Evolutionary conservation across 1,139 yeast genomes (phyloP), one percentile per base, ranked within the genome.

Genomic region (Sugiyamaella japonica): DNA sequence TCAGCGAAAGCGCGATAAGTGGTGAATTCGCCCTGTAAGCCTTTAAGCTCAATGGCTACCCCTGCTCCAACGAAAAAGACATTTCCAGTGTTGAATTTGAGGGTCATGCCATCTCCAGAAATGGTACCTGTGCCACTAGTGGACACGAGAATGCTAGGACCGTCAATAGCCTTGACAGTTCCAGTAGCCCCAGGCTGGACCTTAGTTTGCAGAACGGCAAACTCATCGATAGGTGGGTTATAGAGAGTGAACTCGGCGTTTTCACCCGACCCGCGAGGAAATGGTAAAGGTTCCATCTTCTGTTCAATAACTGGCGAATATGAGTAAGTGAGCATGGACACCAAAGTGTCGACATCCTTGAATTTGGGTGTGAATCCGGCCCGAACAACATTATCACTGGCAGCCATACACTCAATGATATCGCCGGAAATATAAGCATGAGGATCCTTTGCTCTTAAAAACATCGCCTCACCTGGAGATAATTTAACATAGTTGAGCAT

Each of bases 381-480:
- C 73, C 99, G 84, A 47, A 93, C 97, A 56, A 93, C 99, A 67
- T 93, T 93, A 71, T 93, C 99, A 40, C 96, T 86, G 10, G 98
- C 97, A 50, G 99, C 99, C 99, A 93, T 93, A 76, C 99, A 95
- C 75, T 93, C 99, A 66, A 93, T 91, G 63, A 93, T 93, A 71
- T 93, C 98, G 62, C 99, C 99, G 54, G 86, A 81, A 61, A 93
- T 93, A 74, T 95, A 93, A 36, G 99, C 99, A 71, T 93, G 99
- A 25, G 98, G 98, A 71, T 90, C 98, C 75, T 90, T 89, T 50
- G 99, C 99, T 70, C 89, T 89, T 70, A 93, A 78, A 70, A 91
- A 93, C 85, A 95, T 89, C 59, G 97, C 98, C 75, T 93, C 96
- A 59, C 99, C 99, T n/a, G 91, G 81, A 39, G 81, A 74, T 66